Evolutionary conservation across 2,329 filamentous ascomycete genomes (phyloP).

Genomic region (Arthrobotrys sphaeroides): DNA sequence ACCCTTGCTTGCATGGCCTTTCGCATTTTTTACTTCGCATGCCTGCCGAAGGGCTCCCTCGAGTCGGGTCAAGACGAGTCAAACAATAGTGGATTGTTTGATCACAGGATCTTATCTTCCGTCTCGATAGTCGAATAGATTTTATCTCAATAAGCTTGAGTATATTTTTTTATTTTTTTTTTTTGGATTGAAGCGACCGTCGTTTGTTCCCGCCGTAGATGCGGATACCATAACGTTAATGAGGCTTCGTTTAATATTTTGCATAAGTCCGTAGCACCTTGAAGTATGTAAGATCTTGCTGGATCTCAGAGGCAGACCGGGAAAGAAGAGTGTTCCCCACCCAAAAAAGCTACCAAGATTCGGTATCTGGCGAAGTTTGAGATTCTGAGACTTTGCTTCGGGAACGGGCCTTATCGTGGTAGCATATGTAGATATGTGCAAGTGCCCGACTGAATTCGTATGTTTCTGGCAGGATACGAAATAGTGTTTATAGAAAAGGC

Average conservation of each 20-base stretch:
- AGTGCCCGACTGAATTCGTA: not conserved
- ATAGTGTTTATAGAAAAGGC: not conserved
- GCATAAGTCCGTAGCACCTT: too few relatives aligned
- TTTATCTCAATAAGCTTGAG: too few relatives aligned
- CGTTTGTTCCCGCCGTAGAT: not conserved
- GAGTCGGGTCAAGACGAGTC: not conserved
- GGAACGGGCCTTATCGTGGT: too few relatives aligned
- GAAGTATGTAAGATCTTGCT: not conserved
- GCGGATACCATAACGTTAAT: conserved; percentile 19
- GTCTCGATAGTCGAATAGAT: too few relatives aligned
- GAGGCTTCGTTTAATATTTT: not conserved
- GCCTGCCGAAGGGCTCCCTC: conserved; percentile 15
- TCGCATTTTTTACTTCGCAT: not conserved
- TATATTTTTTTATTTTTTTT: not conserved
- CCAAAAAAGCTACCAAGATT: too few relatives aligned
- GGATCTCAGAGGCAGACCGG: too few relatives aligned
- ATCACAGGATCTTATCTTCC: too few relatives aligned
- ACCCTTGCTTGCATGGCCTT: conserved; percentile 6
- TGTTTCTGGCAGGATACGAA: not conserved
- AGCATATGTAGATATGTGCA: not conserved
- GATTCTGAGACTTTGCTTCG: too few relatives aligned
- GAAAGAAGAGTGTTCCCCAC: too few relatives aligned
- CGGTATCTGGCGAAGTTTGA: too few relatives aligned
- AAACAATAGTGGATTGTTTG: too few relatives aligned
- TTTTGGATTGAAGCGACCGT: not conserved